Percentiles rank a stretch among this genome's conserved stretches.
Conservation (phyloP, 345 rosid genomes). For the Brassica napus region Da-Ae NC_063450.1:26086001-26086500, state of each 20-base stretch:
- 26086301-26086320: neutral
- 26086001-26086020: no score
- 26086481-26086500: neutral
- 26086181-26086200: no score
- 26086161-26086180: no score
- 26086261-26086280: neutral
- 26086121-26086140: no score
- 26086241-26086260: neutral
- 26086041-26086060: no score
- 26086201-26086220: neutral
- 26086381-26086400: constrained; percentile 17
- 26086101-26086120: no score
- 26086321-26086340: constrained; percentile 20
- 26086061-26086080: no score
- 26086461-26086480: neutral
- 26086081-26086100: no score
- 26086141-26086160: no score
- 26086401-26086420: constrained; percentile 19
- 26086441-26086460: constrained; percentile 10
- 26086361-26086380: constrained; percentile 38
- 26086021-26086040: no score
- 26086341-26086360: constrained; percentile 37
- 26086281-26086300: neutral
- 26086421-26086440: neutral
- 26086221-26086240: constrained; percentile 18